Percentiles rank a stretch among this genome's conserved stretches.
These are phyloP conservation scores for Sarocladiaceae sp. DNA, from an alignment of 2,329 filamentous ascomycete species.

Conservation along the genomic window DNA sequence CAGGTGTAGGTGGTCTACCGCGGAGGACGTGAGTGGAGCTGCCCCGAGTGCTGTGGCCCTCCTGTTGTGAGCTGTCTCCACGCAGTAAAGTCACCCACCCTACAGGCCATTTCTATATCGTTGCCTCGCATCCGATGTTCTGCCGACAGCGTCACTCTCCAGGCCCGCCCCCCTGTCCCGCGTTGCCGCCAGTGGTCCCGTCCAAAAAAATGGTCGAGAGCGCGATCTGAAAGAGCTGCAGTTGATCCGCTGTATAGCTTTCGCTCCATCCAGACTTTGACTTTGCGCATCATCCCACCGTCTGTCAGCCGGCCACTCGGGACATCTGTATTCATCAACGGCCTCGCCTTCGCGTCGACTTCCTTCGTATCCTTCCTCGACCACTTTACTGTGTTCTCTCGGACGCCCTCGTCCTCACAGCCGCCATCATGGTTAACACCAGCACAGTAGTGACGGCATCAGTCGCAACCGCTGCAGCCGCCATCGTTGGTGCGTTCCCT, in stretches of 20 bases:
- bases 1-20: background rate
- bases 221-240: conserved; percentile 7
- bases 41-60: too few relatives aligned
- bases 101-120: too few relatives aligned
- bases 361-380: too few relatives aligned
- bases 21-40: conserved; percentile 7
- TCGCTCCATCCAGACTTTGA: conserved; percentile 8
- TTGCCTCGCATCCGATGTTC: conserved; percentile 1
- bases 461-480: conserved; percentile 54
- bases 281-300: conserved; percentile 7
- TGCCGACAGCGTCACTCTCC: background rate
- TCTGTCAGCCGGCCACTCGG: background rate
- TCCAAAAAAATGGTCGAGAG: conserved; percentile 12
- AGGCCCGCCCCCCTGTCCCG: background rate
- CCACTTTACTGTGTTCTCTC: conserved; percentile 10
- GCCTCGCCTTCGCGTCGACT: conserved; percentile 10
- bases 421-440: conserved; percentile 38
- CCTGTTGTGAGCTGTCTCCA: too few relatives aligned
- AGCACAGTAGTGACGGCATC: conserved; percentile 54
- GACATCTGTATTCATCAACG: too few relatives aligned
- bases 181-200: too few relatives aligned
- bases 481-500: conserved; percentile 45
- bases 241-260: conserved; percentile 6
- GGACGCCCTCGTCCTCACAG: conserved; percentile 7
- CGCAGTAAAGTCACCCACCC: too few relatives aligned